Percentiles rank a stretch among this genome's conserved stretches.
Evolutionary conservation across 106 monocot genomes (phyloP).

Genomic region (Dendrobium officinale): DNA sequence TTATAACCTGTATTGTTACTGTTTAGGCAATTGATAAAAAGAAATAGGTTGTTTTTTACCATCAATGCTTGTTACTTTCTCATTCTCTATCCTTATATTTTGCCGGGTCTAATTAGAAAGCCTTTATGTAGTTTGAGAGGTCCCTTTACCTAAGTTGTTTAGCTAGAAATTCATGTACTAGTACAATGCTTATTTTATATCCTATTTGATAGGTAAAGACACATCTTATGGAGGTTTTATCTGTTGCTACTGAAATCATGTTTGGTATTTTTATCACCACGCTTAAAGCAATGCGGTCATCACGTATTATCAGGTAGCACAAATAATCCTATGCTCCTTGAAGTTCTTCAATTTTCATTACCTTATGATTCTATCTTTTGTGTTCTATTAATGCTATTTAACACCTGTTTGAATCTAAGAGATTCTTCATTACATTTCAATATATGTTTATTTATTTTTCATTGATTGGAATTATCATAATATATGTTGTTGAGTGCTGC

Average conservation of each 20-base stretch:
- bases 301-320: slow-evolving; percentile 27
- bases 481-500: background rate
- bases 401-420: background rate
- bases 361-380: background rate
- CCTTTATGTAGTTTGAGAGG: background rate
- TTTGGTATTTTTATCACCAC: slow-evolving; percentile 34
- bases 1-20: background rate
- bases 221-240: slow-evolving; percentile 27
- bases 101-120: background rate
- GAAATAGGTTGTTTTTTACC: background rate
- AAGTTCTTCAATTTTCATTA: background rate
- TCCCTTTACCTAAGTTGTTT: background rate
- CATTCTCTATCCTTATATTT: background rate
- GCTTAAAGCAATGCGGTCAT: slow-evolving; percentile 15
- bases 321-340: background rate
- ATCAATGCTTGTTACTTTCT: background rate
- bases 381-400: background rate
- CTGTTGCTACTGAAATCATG: slow-evolving; percentile 28
- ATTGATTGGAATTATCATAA: background rate
- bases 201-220: slow-evolving; percentile 23
- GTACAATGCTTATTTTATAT: background rate
- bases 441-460: background rate
- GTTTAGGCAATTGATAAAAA: background rate
- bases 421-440: background rate
- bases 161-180: background rate